Evolutionary conservation across 2,329 filamentous ascomycete species (phyloP).

Genomic region (Fusarium napiforme): DNA sequence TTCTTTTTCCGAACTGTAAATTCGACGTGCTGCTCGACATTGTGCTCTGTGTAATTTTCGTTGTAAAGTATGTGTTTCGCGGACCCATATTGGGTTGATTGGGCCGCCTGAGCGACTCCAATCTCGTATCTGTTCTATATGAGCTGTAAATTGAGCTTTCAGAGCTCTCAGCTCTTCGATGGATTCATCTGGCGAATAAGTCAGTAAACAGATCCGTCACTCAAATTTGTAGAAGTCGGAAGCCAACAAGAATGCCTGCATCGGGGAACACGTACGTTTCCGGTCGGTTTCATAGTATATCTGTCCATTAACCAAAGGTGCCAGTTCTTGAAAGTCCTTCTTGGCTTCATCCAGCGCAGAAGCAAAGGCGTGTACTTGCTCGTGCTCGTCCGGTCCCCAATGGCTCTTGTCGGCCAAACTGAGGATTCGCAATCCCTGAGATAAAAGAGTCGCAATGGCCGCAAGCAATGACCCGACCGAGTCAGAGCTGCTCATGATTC

Average conservation of each 20-base stretch:
- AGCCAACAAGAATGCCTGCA: not conserved
- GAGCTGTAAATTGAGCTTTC: constrained; percentile 58
- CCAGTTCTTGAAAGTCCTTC: constrained; percentile 69
- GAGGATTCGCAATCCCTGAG: constrained; percentile 64
- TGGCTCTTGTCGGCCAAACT: constrained; percentile 67
- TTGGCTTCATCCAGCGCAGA: constrained; percentile 68
- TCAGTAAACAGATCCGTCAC: constrained; percentile 1
- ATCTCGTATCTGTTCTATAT: constrained; percentile 62
- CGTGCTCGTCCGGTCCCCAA: constrained; percentile 69
- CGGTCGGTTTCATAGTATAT: constrained; percentile 69
- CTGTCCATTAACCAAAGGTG: constrained; percentile 64
- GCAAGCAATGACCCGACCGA: constrained; percentile 69
- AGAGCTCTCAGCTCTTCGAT: constrained; percentile 61
- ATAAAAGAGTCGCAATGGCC: constrained; percentile 65
- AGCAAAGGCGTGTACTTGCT: constrained; percentile 66
- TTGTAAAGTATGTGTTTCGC: constrained; percentile 61
- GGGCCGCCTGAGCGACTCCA: constrained; percentile 66
- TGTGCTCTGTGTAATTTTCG: constrained; percentile 67
- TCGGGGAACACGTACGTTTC: constrained; percentile 55
- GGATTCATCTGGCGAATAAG: constrained; percentile 58
- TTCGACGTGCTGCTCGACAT: constrained; percentile 66
- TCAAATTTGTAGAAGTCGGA: not conserved
- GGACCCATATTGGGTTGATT: constrained; percentile 66
- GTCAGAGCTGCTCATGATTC: constrained; percentile 56
- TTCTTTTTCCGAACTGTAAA: constrained; percentile 64